Evolutionary conservation across 2,329 filamentous ascomycete species (phyloP).

Genomic region (Blastomyces parvus): DNA sequence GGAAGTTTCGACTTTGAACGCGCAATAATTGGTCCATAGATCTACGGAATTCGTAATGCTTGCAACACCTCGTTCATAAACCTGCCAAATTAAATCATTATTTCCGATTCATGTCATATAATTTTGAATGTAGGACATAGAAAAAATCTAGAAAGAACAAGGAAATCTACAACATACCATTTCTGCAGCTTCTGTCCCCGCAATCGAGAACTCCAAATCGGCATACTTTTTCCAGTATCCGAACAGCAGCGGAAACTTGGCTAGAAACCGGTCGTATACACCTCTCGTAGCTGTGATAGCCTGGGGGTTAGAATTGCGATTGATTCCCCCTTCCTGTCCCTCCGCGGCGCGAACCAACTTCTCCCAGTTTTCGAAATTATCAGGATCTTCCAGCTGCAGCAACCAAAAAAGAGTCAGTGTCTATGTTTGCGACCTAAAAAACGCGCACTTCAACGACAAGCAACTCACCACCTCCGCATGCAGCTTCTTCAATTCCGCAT

Average conservation of each 20-base stretch:
- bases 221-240: slow-evolving; percentile 99
- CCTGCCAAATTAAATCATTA: slow-evolving; percentile 40
- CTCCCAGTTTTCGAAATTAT: slow-evolving; percentile 94
- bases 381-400: slow-evolving; percentile 56
- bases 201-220: slow-evolving; percentile 92
- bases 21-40: slow-evolving; percentile 93
- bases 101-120: neutral
- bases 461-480: slow-evolving; percentile 64
- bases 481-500: slow-evolving; percentile 69
- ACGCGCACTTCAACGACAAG: slow-evolving; percentile 9
- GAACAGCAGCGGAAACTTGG: slow-evolving; percentile 90
- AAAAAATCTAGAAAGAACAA: slow-evolving; percentile 1
- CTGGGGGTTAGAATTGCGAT: slow-evolving; percentile 91
- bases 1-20: slow-evolving; percentile 95
- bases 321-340: slow-evolving; percentile 80
- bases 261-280: slow-evolving; percentile 83
- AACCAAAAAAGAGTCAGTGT: slow-evolving; percentile 7
- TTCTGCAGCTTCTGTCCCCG: slow-evolving; percentile 91
- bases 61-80: slow-evolving; percentile 90
- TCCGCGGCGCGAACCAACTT: slow-evolving; percentile 78
- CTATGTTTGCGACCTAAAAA: slow-evolving; percentile 9
- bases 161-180: slow-evolving; percentile 53
- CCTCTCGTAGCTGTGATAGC: slow-evolving; percentile 79
- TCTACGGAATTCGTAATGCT: slow-evolving; percentile 91
- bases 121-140: neutral